A percentile compares a stretch with the other conserved stretches of the same genome.
Evolutionary conservation across 2,329 filamentous ascomycete species (phyloP).

Genomic region (Epichloe baconii): DNA sequence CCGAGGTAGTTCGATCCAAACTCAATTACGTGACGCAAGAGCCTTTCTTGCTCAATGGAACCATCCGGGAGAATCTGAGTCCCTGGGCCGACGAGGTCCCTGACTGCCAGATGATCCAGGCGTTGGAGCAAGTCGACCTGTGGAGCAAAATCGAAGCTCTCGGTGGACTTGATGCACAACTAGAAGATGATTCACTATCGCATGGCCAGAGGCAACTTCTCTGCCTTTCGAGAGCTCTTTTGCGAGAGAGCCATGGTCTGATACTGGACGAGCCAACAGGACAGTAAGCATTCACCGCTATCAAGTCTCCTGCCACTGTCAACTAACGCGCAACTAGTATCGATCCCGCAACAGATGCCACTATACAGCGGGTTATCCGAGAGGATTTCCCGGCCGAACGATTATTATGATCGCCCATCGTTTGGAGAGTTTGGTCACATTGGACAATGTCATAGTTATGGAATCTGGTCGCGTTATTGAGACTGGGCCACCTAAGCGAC

Average conservation of each 20-base stretch:
- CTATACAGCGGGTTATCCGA: background rate
- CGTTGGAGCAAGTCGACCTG: slow-evolving; percentile 7
- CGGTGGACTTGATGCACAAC: slow-evolving; percentile 6
- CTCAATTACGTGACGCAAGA: no score
- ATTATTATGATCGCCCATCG: background rate
- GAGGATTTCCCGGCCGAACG: background rate
- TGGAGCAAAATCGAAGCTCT: slow-evolving; percentile 1
- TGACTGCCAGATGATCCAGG: slow-evolving; percentile 1
- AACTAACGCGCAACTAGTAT: background rate
- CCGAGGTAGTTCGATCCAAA: no score
- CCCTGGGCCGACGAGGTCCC: no score
- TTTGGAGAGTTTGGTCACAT: background rate
- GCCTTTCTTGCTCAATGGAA: no score
- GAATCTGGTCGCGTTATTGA: no score
- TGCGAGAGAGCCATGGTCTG: background rate
- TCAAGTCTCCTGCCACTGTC: no score
- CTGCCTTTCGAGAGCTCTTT: slow-evolving; percentile 6
- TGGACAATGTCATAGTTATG: no score
- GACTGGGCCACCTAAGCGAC: no score
- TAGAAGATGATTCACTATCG: slow-evolving; percentile 5
- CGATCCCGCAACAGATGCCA: background rate
- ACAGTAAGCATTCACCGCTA: background rate
- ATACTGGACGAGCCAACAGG: slow-evolving; percentile 4
- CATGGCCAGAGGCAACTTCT: slow-evolving; percentile 10
- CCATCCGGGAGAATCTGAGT: no score